phyloP scores from a whole-genome alignment of 2,329 filamentous ascomycete genomes.

The Fusarium scirpi region DNA sequence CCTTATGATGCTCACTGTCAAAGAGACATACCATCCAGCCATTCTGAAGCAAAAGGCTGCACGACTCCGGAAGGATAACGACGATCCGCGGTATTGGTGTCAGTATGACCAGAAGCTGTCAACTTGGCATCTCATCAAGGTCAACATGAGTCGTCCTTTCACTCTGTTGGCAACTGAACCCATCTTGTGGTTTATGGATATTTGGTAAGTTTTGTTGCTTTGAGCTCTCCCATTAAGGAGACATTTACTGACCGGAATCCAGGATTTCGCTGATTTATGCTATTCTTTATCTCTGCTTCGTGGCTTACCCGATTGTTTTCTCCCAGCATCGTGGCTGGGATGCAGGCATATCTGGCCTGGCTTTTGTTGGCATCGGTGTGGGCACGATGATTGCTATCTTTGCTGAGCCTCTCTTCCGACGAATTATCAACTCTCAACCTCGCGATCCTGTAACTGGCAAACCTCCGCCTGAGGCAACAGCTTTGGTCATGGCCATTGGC shows the following conservation, averaged over 20 bases:
- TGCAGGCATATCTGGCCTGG: slow-evolving; percentile 77
- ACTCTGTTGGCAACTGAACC: slow-evolving; percentile 83
- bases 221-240: neutral
- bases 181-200: slow-evolving; percentile 77
- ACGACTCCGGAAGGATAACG: slow-evolving; percentile 73
- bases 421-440: slow-evolving; percentile 80
- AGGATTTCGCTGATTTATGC: slow-evolving; percentile 87
- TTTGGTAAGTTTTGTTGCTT: slow-evolving; percentile 62
- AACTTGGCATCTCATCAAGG: slow-evolving; percentile 75
- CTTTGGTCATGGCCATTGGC: slow-evolving; percentile 82
- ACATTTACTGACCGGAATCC: slow-evolving; percentile 12
- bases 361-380: slow-evolving; percentile 78
- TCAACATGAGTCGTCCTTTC: slow-evolving; percentile 83
- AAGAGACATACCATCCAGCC: slow-evolving; percentile 81
- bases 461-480: slow-evolving; percentile 81
- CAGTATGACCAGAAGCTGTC: slow-evolving; percentile 80
- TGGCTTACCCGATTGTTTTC: slow-evolving; percentile 90
- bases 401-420: slow-evolving; percentile 77
- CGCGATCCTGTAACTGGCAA: slow-evolving; percentile 81
- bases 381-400: slow-evolving; percentile 72
- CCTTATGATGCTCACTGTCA: slow-evolving; percentile 68
- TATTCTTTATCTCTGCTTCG: slow-evolving; percentile 90
- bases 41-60: slow-evolving; percentile 76
- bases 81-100: slow-evolving; percentile 80
- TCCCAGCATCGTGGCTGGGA: slow-evolving; percentile 80